Base-by-base conservation (phyloP, 768 basidiomycete genomes). In the Mycena vitilis region DNA sequence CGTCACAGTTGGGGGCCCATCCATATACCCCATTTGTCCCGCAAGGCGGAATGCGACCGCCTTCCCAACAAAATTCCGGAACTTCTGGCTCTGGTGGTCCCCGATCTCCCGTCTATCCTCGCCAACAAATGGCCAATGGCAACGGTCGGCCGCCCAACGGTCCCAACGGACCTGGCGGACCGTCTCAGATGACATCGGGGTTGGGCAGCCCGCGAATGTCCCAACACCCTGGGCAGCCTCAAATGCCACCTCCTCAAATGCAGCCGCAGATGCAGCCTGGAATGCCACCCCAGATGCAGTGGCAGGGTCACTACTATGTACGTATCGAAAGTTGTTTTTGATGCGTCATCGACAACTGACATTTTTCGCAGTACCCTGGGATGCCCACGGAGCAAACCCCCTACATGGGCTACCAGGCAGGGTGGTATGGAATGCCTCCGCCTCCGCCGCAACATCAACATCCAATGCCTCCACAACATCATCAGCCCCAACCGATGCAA, bases 151-250 rank as follows among this genome's bases (percentile, higher is more conserved):
- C 89, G 25, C 84, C 85, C 69, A 85, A 84, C 72, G 88, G 88
- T 51, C 87, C 88, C 61, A 87, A 85, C 77, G 87, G 84, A 63
- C 81, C 83, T 7, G 78, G 85, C 58, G 86, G 85, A 47, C 84
- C 87, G 30, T 80, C 83, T 9, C 77, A 80, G 20, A 82, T 86
- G 64, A 82, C 89, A 47, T 74, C 87, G 6, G 86, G 82, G n/a
- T 75, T 91, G 78, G 80, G 88, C 44, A 93, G 91, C 77, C 93
- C 92, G 38, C 86, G 92, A 36, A 44, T 70, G 80, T 93, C 76
- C 86, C 83, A 30, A 85, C 87, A 87, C 68, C 83, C 83, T 66
- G 83, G 81, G 18, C 89, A 86, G 67, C 84, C 86, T 16, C 85
- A 81, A 23, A 83, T 90, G 79, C 85, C 87, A 36, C 80, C 85